phyloP scores from a whole-genome alignment of 306 rosid genomes.

The Gastrolobium villosum region DNA sequence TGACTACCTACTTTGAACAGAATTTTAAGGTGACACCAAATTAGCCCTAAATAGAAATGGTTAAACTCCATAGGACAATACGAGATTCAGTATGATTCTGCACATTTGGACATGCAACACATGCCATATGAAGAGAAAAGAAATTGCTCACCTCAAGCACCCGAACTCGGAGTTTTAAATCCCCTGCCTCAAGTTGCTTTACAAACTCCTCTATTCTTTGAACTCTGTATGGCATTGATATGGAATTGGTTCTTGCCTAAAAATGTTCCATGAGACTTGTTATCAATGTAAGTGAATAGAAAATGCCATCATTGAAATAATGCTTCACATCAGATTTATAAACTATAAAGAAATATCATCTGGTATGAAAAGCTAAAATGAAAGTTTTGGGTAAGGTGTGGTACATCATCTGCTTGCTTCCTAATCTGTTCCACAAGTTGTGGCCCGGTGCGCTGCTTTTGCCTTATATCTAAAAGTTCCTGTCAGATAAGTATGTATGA shows the following conservation, averaged over 20 bases:
- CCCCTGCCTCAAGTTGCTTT: constrained; percentile 88
- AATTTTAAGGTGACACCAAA: neutral
- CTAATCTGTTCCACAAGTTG: constrained; percentile 82
- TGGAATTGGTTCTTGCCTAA: constrained; percentile 83
- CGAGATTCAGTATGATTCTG: neutral
- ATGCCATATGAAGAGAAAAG: neutral
- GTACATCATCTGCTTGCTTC: constrained; percentile 92
- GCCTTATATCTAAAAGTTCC: constrained; percentile 90
- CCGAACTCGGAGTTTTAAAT: constrained; percentile 91
- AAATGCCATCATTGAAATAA: constrained; percentile 16
- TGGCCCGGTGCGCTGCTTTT: constrained; percentile 65
- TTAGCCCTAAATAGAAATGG: neutral
- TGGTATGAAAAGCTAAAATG: constrained; percentile 37
- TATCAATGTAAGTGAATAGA: constrained; percentile 7
- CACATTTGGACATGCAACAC: neutral
- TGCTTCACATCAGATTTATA: constrained; percentile 20
- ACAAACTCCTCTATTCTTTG: constrained; percentile 93
- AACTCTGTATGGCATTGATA: constrained; percentile 97
- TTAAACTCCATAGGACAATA: neutral
- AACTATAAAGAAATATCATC: constrained; percentile 5
- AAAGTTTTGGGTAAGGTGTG: constrained; percentile 26
- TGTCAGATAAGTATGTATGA: constrained; percentile 48
- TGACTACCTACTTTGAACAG: neutral
- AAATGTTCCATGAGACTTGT: constrained; percentile 37
- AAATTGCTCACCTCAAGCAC: constrained; percentile 78